A percentile compares a stretch with the other conserved stretches of the same genome.
phyloP scores from a whole-genome alignment of 1,139 yeast species.

The Lodderomyces margitis region DNA sequence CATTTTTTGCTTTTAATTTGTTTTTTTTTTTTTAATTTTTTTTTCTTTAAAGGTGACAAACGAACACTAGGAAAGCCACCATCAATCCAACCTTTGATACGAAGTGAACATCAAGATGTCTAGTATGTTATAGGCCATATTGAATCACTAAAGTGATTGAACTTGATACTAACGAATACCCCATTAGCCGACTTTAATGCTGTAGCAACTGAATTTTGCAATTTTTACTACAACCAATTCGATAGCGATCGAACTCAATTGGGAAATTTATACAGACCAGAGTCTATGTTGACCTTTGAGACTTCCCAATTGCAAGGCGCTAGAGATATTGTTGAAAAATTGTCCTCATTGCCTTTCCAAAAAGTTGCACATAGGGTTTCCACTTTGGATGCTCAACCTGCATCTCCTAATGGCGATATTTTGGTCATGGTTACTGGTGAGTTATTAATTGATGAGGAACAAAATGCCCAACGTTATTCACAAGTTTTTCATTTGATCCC shows the following conservation, averaged over 20 bases:
- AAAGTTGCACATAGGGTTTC: slow-evolving; percentile 91
- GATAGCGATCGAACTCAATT: slow-evolving; percentile 90
- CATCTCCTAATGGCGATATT: slow-evolving; percentile 89
- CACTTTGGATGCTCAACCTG: slow-evolving; percentile 97
- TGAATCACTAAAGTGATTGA: background rate
- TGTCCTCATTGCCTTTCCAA: slow-evolving; percentile 81
- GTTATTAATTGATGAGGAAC: slow-evolving; percentile 87
- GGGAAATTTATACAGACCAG: slow-evolving; percentile 93
- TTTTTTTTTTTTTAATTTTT: no score
- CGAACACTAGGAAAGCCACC: background rate
- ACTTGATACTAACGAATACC: slow-evolving; percentile 15
- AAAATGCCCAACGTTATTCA: slow-evolving; percentile 91
- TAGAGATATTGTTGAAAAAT: slow-evolving; percentile 85
- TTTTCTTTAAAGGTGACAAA: background rate
- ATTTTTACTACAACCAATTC: slow-evolving; percentile 92
- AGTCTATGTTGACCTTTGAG: slow-evolving; percentile 97
- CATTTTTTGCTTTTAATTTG: no score
- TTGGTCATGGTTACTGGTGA: slow-evolving; percentile 98
- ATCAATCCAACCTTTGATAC: background rate
- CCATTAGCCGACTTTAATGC: slow-evolving; percentile 65
- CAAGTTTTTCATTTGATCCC: slow-evolving; percentile 97
- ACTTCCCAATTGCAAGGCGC: slow-evolving; percentile 94
- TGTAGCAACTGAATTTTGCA: slow-evolving; percentile 79
- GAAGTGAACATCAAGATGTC: slow-evolving; percentile 12
- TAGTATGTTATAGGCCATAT: slow-evolving; percentile 12